These are phyloP conservation scores for Lichtheimia ramosa DNA, from an alignment of 371 early-diverging fungal genomes.

Conservation along the genomic window DNA sequence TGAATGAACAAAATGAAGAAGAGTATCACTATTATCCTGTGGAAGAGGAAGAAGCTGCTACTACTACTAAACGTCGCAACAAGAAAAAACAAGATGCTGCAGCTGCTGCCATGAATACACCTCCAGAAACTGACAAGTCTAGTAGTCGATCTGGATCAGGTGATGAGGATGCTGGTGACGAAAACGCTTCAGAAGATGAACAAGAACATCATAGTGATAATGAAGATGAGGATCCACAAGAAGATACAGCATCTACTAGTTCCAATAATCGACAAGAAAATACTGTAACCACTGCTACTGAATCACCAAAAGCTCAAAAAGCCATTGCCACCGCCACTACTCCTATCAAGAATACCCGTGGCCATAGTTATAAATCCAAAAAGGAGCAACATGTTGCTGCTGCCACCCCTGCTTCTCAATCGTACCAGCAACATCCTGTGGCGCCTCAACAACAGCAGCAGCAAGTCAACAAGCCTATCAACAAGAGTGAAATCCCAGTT, in stretches of 20 bases:
- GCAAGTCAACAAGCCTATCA: background rate
- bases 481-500: no score
- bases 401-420: background rate
- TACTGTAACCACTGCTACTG: constrained; percentile 1
- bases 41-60: background rate
- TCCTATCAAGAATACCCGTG: background rate
- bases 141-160: background rate
- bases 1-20: constrained; percentile 3
- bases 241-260: background rate
- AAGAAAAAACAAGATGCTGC: background rate
- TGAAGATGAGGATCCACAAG: background rate
- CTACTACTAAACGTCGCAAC: no score
- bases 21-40: constrained; percentile 10
- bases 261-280: background rate
- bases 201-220: background rate
- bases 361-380: background rate
- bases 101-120: constrained; percentile 1
- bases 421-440: background rate
- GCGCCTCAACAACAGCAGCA: background rate
- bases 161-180: background rate
- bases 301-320: background rate
- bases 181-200: background rate
- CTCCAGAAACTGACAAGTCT: constrained; percentile 4
- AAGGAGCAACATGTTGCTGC: background rate
- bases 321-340: background rate